Base-by-base conservation (phyloP, 495 filamentous ascomycete species). In the Pseudoneurospora amorphoporcata region DNA sequence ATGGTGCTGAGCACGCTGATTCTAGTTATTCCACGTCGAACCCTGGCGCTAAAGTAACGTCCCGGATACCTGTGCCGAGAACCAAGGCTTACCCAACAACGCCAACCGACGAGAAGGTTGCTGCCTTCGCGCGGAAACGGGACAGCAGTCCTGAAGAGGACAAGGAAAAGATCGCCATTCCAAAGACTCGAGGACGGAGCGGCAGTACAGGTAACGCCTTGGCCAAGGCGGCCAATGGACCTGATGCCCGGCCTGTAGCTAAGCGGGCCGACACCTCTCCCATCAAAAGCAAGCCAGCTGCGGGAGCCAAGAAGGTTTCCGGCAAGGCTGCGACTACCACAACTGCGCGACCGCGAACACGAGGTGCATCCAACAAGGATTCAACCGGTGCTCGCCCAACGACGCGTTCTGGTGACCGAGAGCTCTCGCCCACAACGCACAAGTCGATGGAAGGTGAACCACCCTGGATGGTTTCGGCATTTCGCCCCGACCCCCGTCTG, bases 401-500 rank as follows among this genome's bases (percentile, higher is more conserved):
- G 71, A 90, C 84, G 16, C 80, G 85, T 39, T 86, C 83, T 29
- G 84, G 86, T 58, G 85, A 88, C 71, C 77, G 86, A 45, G 84
- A 83, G 47, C 76, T 87, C 43, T 83, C 84, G 17, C 69, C 76
- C n/a, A 75, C 77, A 45, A 78, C 75, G 73, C 76, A 81, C 80
- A 92, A 93, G 75, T 88, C 90, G 41, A 95, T 94, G 14, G 96
- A 98, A 83, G 96, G 95, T 17, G 95, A 98, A 69, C 92, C 95
- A 8, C 96, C 96, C 43, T 98, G 96, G 95, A 88, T 98, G 81
- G 90, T 94, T 19, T 90, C 90, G 0, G 95, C 96, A 84, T 99
- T 97, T 80, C 96, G 95, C 77, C 96, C 95, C 3, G 95, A 99
- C 79, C 95, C 95, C 43, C 90, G 94, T 45, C 87, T 99, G 16